Conservation (phyloP, 495 filamentous ascomycete species). For the Aspergillus olivimuriae region DNA sequence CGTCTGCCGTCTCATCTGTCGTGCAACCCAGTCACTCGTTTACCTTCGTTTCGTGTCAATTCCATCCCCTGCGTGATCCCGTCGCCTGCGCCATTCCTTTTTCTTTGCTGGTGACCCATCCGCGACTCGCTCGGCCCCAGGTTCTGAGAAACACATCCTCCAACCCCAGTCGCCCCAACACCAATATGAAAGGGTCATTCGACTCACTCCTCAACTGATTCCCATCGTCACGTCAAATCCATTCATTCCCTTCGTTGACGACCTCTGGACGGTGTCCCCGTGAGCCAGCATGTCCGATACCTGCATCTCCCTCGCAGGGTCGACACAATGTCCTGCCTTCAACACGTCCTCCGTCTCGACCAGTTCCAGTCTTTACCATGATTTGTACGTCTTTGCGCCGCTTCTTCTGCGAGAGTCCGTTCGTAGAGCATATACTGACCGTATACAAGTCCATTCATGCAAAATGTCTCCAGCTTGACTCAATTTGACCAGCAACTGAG, state of each 20-base stretch:
- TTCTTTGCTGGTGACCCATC: slow-evolving; percentile 7
- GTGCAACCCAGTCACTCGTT: slow-evolving; percentile 31
- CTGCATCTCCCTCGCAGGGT: slow-evolving; percentile 77
- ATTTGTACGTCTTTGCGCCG: slow-evolving; percentile 62
- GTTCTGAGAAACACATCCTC: not conserved
- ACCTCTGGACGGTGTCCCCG: slow-evolving; percentile 4
- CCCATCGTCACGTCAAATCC: not conserved
- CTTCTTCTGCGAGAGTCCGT: not conserved
- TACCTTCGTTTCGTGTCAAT: slow-evolving; percentile 7
- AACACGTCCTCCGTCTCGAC: slow-evolving; percentile 75
- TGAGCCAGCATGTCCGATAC: slow-evolving; percentile 30
- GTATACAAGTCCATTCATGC: slow-evolving; percentile 70
- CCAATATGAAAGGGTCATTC: slow-evolving; percentile 10
- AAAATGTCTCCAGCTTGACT: slow-evolving; percentile 65
- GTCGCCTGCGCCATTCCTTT: slow-evolving; percentile 16
- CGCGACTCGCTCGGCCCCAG: too few relatives aligned
- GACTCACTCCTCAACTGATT: not conserved
- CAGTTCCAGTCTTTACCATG: slow-evolving; percentile 50
- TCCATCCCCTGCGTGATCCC: slow-evolving; percentile 4
- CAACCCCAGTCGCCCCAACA: not conserved
- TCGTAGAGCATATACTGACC: slow-evolving; percentile 21
- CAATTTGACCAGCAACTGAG: slow-evolving; percentile 74
- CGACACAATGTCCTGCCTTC: slow-evolving; percentile 80
- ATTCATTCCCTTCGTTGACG: slow-evolving; percentile 2
- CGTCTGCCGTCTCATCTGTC: slow-evolving; percentile 4